Evolutionary conservation across 441 rosid genomes (phyloP), one percentile per base, ranked within the genome.

Genomic region (Gossypium davidsonii): DNA sequence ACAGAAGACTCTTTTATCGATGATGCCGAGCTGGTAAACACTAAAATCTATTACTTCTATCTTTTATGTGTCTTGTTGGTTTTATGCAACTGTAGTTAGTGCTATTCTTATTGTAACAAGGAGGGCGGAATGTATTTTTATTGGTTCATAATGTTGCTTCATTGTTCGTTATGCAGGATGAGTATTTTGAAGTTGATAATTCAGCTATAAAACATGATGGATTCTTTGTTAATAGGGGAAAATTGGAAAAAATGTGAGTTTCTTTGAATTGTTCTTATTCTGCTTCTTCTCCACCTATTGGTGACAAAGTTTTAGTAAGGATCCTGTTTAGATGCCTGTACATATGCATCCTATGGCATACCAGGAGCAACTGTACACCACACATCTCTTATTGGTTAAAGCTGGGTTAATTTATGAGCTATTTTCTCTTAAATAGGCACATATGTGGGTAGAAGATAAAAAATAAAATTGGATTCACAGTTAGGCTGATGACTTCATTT

Each of bases 1-100:
- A 90, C 99, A 12, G 99, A 91, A 78, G 99, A 95, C 79, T 95
- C 99, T 72, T 95, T 95, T 81, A 95, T 95, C 64, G 98, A 95
- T 79, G 99, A 95, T 79, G 89, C 84, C 56, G 99, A 95, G 77
- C 84, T 95, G 97, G 99, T 95, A 25, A 44, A 93, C 81, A 17
- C 71, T 69, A 60, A 57, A 52, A 37, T 78, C 58, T 71, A 12
- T 82, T 80, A 44, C 59, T 49, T 67, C 28, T 51, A 53, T 39
- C 62, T 14, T 66, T 63, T 42, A 20, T 26, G 4, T 44, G 61
- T 44, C 17, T 55, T 25, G 4, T 26, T 44, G 51, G 67, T 21
- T 31, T 48, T 1, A 58, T 72, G 72, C 60, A 55, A 31, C 42
- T 73, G 57, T 48, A 39, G 49, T 68, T 71, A 49, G 59, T 68